Evolutionary conservation across 1,284 basidiomycete genomes (phyloP), one percentile per base, ranked within the genome.

Genomic region (Trichosporon coremiiforme): DNA sequence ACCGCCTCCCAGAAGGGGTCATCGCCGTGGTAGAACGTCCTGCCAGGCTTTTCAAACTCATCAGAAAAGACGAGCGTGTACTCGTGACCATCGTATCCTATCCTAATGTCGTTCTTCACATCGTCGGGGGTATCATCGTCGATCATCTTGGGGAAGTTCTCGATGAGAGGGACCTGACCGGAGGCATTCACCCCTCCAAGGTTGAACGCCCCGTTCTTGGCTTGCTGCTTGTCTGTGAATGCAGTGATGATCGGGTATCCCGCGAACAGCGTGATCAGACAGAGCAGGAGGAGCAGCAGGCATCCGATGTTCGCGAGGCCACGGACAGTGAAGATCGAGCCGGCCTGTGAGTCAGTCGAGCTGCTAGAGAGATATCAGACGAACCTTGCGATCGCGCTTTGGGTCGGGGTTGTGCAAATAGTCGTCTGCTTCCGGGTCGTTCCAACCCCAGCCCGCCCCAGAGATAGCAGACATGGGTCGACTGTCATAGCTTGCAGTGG

Each of bases 291-390:
- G 33, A 94, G 65, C 22, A 89, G 69, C 12, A 94, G 84, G 80
- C 91, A 93, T 12, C 92, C 92, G 4, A 94, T 83, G n/a, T n/a
- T n/a, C n/a, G n/a, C n/a, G n/a, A 93, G 73, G 25, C 92, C 92
- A 78, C 92, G 87, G 64, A 81, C 79, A 10, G 92, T 93, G 77
- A 93, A 89, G 53, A 93, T 85, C 65, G 85, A 86, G 4, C 90
- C 88, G 2, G 57, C 57, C 57, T 62, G n/a, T n/a, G n/a, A n/a
- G n/a, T n/a, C n/a, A n/a, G n/a, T n/a, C n/a, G n/a, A n/a, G n/a
- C n/a, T n/a, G n/a, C n/a, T n/a, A n/a, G n/a, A n/a, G n/a, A 20
- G 66, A n/a, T n/a, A n/a, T n/a, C n/a, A n/a, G n/a, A n/a, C n/a
- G 66, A 65, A 82, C 80, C 71, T 86, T 88, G 70, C 87, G 82